These are phyloP conservation scores for Calamus simplicifolius DNA, from an alignment of 176 grass and related monocot species.

Conservation along the genomic window DNA sequence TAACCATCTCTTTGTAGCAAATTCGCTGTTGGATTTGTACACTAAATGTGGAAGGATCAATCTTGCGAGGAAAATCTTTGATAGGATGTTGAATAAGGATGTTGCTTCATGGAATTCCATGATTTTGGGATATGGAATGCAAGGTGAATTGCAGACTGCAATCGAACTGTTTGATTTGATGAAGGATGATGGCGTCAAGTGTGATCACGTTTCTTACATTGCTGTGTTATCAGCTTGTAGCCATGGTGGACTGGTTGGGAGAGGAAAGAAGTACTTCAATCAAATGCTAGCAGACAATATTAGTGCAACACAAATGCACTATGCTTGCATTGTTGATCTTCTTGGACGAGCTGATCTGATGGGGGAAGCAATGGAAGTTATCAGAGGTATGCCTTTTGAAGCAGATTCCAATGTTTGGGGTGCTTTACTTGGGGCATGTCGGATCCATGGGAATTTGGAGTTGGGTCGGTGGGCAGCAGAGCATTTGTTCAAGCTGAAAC, in stretches of 20 bases:
- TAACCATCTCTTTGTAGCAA: slow-evolving; percentile 47
- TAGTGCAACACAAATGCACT: slow-evolving; percentile 67
- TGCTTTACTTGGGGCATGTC: slow-evolving; percentile 71
- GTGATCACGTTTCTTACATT: slow-evolving; percentile 88
- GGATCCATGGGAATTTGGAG: slow-evolving; percentile 72
- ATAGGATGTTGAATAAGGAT: slow-evolving; percentile 45
- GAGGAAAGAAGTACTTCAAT: slow-evolving; percentile 64
- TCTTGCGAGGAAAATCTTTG: slow-evolving; percentile 56
- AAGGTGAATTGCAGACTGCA: slow-evolving; percentile 55
- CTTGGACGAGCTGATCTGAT: slow-evolving; percentile 66
- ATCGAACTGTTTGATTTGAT: slow-evolving; percentile 65
- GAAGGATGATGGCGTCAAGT: slow-evolving; percentile 45
- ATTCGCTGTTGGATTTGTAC: slow-evolving; percentile 64
- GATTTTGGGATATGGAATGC: slow-evolving; percentile 65
- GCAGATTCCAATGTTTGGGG: slow-evolving; percentile 88
- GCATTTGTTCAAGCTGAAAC: slow-evolving; percentile 84
- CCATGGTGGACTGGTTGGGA: slow-evolving; percentile 73
- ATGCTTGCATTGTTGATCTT: slow-evolving; percentile 94
- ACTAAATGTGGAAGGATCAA: slow-evolving; percentile 69
- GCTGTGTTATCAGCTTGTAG: slow-evolving; percentile 68
- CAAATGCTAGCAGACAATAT: slow-evolving; percentile 65
- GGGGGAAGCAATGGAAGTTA: slow-evolving; percentile 42
- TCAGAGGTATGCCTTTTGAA: slow-evolving; percentile 66
- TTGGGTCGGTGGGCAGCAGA: slow-evolving; percentile 51
- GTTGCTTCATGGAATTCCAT: slow-evolving; percentile 82